phyloP scores from a whole-genome alignment of 306 rosid genomes.

The Trifolium repens region DNA sequence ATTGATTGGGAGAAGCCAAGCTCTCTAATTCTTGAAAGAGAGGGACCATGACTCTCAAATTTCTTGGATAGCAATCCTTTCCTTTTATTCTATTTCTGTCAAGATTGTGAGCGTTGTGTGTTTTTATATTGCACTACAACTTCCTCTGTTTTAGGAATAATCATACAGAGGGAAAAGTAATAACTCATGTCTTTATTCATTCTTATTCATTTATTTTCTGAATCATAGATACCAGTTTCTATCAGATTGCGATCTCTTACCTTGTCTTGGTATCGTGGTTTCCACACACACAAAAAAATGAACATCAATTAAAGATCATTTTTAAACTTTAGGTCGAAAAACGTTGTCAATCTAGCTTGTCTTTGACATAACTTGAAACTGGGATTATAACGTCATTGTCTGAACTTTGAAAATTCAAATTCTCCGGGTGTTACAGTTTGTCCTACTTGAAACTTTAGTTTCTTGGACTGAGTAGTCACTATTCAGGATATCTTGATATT shows the following conservation, averaged over 20 bases:
- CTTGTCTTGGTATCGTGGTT: neutral
- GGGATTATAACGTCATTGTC: neutral
- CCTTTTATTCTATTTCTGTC: no score
- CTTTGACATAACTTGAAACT: neutral
- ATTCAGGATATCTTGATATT: neutral
- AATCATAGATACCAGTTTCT: no score
- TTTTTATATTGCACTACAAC: no score
- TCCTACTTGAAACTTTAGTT: neutral
- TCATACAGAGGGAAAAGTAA: no score
- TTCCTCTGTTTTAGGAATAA: no score
- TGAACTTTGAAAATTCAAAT: slow-evolving; percentile 10
- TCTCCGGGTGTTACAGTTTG: neutral
- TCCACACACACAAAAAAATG: neutral
- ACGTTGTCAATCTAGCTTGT: neutral
- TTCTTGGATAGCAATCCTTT: no score
- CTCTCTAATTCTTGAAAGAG: neutral
- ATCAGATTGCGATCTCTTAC: neutral
- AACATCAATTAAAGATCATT: neutral
- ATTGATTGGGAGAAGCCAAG: neutral
- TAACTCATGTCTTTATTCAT: no score
- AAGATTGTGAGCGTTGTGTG: no score
- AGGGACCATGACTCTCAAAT: neutral
- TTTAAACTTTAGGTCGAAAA: neutral
- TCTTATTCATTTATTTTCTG: no score
- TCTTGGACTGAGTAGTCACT: slow-evolving; percentile 1